Percentiles rank a stretch among this genome's conserved stretches.
phyloP scores from a whole-genome alignment of 1,284 basidiomycete genomes.

The Papiliotrema nemorosa region DNA sequence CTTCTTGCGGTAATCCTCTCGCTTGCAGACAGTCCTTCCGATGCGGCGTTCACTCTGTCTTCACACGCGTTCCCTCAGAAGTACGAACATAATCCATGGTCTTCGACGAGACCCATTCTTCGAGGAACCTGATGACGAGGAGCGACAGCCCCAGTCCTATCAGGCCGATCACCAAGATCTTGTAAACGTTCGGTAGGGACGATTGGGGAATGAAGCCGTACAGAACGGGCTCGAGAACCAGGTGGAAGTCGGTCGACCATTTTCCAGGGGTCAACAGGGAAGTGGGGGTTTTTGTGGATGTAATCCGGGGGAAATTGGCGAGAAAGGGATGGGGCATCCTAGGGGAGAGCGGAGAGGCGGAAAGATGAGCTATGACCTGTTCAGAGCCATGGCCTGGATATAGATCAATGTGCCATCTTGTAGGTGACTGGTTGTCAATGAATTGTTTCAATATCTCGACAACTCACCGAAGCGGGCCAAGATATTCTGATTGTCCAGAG shows the following conservation, averaged over 20 bases:
- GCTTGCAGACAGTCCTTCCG: too few species aligned
- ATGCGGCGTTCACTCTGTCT: too few species aligned
- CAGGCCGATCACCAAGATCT: constrained; percentile 16
- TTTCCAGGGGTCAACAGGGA: background rate
- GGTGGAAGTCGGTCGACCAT: constrained; percentile 13
- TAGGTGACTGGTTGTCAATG: constrained; percentile 15
- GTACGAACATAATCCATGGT: too few species aligned
- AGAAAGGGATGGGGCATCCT: constrained; percentile 17
- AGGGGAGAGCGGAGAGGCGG: constrained; percentile 20
- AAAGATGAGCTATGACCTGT: constrained; percentile 14
- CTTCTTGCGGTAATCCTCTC: too few species aligned
- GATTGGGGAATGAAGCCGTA: constrained; percentile 33
- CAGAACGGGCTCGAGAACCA: constrained; percentile 37
- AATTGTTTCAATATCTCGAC: background rate
- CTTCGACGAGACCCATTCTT: background rate
- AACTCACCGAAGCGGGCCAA: constrained; percentile 38
- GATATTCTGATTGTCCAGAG: constrained; percentile 38
- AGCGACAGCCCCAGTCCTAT: constrained; percentile 14
- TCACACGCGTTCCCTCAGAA: too few species aligned
- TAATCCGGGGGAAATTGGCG: background rate
- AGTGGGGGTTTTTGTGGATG: background rate
- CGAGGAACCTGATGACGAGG: constrained; percentile 13
- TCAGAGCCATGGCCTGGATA: background rate
- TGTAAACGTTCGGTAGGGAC: constrained; percentile 19
- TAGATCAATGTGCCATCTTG: constrained; percentile 12